Conservation (phyloP, 352 stramenopile species). For the Saprolegnia diclina region DNA sequence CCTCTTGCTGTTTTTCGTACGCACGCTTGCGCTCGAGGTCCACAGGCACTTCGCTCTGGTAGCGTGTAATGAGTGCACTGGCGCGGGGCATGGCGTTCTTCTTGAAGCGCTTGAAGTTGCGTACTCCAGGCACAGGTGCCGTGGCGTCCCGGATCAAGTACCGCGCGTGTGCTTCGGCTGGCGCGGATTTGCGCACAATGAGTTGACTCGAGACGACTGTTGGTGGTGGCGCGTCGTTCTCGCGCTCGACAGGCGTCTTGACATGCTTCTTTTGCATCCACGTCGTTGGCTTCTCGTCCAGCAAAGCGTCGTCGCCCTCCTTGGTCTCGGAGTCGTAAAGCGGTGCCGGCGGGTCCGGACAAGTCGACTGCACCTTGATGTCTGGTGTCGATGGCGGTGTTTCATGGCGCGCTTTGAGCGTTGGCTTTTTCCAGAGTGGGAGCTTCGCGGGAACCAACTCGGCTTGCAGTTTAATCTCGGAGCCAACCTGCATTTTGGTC, state of each 20-base stretch:
- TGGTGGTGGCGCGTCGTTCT: background rate
- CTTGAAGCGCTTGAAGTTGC: conserved; percentile 83
- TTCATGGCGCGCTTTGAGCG: too few species aligned
- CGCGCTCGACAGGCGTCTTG: background rate
- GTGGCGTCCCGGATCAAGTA: conserved; percentile 12
- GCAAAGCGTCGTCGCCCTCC: too few species aligned
- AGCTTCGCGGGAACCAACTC: too few species aligned
- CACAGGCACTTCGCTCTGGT: conserved; percentile 37
- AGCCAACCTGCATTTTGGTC: too few species aligned
- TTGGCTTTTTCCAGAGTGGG: too few species aligned
- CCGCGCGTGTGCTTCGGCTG: background rate
- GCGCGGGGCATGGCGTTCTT: conserved; percentile 62
- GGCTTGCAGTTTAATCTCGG: too few species aligned
- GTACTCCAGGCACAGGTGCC: conserved; percentile 1
- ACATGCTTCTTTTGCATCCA: conserved; percentile 29
- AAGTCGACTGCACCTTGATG: too few species aligned
- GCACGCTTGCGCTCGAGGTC: conserved; percentile 52
- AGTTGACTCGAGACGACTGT: conserved; percentile 2
- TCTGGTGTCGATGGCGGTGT: too few species aligned
- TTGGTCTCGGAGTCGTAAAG: too few species aligned
- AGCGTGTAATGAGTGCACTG: conserved; percentile 32
- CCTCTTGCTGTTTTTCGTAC: conserved; percentile 57
- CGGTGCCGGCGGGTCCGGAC: too few species aligned
- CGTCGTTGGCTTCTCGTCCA: conserved; percentile 26
- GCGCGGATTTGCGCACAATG: background rate